Evolutionary conservation across 116 monocot species (phyloP), one percentile per base, ranked within the genome.

Genomic region (Iris pallida): DNA sequence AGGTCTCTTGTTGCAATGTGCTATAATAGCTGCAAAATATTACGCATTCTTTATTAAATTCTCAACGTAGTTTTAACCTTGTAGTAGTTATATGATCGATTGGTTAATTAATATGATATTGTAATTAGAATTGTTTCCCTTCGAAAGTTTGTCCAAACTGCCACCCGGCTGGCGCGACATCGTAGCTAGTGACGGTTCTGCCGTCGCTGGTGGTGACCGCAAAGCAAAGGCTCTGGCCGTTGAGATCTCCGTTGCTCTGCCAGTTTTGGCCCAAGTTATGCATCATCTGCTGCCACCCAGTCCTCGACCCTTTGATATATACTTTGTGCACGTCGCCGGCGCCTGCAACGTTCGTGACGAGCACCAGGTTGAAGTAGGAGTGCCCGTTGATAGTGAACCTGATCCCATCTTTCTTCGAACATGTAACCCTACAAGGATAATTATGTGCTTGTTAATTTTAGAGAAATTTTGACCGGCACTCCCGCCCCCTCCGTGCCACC

Each of bases 61-160:
- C n/a, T n/a, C n/a, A n/a, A n/a, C n/a, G n/a, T n/a, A n/a, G n/a
- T n/a, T n/a, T n/a, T n/a, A n/a, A n/a, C n/a, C n/a, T n/a, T n/a
- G n/a, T n/a, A n/a, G n/a, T n/a, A n/a, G n/a, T n/a, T n/a, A n/a
- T n/a, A n/a, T n/a, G n/a, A n/a, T n/a, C n/a, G n/a, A n/a, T n/a
- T n/a, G n/a, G n/a, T n/a, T n/a, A n/a, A n/a, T n/a, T n/a, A n/a
- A n/a, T n/a, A n/a, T n/a, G n/a, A n/a, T n/a, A n/a, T n/a, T n/a
- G n/a, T n/a, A n/a, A n/a, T n/a, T n/a, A n/a, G n/a, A n/a, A 65
- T 30, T 65, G 65, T 6, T 4, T n/a, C 1, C 65, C 65, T 12
- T 86, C 79, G 61, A 84, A 91, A 15, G 90, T 87, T 70, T 91
- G 86, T 8, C n/a, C n/a, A n/a, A n/a, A n/a, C n/a, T n/a, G n/a